phyloP scores from a whole-genome alignment of 306 rosid species.

The cucumber (Cucumis sativus) region Cucumber_9930_V3 NC_026656.2:21585501-21586000 shows the following conservation, averaged over 20 bases:
- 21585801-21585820: no score
- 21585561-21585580: background rate
- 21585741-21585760: background rate
- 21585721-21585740: background rate
- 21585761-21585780: no score
- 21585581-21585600: background rate
- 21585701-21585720: background rate
- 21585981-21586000: background rate
- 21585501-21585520: background rate
- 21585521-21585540: background rate
- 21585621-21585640: background rate
- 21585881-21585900: background rate
- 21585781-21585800: no score
- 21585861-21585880: no score
- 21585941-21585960: no score
- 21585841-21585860: no score
- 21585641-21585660: background rate
- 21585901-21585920: background rate
- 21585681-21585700: background rate
- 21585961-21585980: no score
- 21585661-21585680: background rate
- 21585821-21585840: no score
- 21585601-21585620: background rate
- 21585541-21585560: background rate
- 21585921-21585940: no score